phyloP scores from a whole-genome alignment of 495 filamentous ascomycete species.

The Hyaloscypha finlandica region DNA sequence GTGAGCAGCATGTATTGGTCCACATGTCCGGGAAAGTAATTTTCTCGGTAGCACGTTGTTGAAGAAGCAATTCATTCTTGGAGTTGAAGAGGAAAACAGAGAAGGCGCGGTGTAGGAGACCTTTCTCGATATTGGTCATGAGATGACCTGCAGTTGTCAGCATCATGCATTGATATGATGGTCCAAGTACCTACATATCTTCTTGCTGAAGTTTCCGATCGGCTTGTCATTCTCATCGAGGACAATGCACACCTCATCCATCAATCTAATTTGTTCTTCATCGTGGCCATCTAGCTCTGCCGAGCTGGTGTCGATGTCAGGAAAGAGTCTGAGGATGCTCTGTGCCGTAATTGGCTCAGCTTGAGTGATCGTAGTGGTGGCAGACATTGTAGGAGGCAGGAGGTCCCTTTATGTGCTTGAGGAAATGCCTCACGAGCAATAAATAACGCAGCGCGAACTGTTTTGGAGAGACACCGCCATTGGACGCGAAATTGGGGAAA shows the following conservation, averaged over 20 bases:
- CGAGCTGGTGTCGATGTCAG: slow-evolving; percentile 91
- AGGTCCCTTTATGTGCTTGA: slow-evolving; percentile 1
- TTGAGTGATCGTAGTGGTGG: slow-evolving; percentile 41
- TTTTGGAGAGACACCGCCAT: slow-evolving; percentile 4
- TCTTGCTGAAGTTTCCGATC: slow-evolving; percentile 98
- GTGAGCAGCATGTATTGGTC: slow-evolving; percentile 99
- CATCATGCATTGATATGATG: slow-evolving; percentile 1
- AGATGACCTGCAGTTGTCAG: slow-evolving; percentile 70
- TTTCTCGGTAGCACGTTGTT: slow-evolving; percentile 95
- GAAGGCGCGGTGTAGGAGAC: slow-evolving; percentile 95
- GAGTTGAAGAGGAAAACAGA: slow-evolving; percentile 97
- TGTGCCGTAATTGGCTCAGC: slow-evolving; percentile 72
- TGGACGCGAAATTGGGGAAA: not conserved
- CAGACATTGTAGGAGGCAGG: slow-evolving; percentile 24
- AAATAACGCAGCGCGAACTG: slow-evolving; percentile 28
- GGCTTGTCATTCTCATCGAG: slow-evolving; percentile 88
- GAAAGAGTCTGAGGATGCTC: slow-evolving; percentile 86
- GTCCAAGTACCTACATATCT: slow-evolving; percentile 70
- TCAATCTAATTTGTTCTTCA: slow-evolving; percentile 94
- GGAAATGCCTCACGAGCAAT: slow-evolving; percentile 20
- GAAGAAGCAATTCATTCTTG: slow-evolving; percentile 83
- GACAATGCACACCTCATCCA: slow-evolving; percentile 99
- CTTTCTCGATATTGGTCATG: slow-evolving; percentile 96
- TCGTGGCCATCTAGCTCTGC: slow-evolving; percentile 84
- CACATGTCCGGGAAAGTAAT: slow-evolving; percentile 99